A percentile compares a stretch with the other conserved stretches of the same genome.
These are phyloP conservation scores for Huntiella moniliformis DNA, from an alignment of 2,329 filamentous ascomycete species.

Conservation along the genomic window DNA sequence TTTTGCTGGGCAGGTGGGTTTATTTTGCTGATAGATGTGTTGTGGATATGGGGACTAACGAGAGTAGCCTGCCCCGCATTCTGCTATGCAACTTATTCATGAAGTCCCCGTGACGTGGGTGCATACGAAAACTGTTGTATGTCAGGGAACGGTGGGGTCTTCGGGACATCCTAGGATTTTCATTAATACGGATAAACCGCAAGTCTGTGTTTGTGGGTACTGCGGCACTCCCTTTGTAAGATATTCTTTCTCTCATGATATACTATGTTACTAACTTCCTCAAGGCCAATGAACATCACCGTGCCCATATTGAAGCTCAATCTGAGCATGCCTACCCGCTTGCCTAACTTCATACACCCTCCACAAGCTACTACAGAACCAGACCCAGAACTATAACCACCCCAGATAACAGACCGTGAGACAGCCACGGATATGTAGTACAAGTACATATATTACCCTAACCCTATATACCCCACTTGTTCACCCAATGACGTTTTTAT, in stretches of 20 bases:
- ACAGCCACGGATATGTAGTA: constrained; percentile 1
- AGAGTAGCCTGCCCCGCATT: constrained; percentile 60
- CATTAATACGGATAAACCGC: constrained; percentile 95
- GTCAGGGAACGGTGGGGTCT: constrained; percentile 82
- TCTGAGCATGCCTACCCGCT: constrained; percentile 70
- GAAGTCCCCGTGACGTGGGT: constrained; percentile 88
- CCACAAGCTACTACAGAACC: too few relatives aligned
- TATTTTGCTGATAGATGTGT: too few relatives aligned
- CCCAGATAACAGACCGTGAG: not conserved
- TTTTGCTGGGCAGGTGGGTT: constrained; percentile 68
- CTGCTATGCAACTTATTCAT: constrained; percentile 92
- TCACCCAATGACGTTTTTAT: not conserved
- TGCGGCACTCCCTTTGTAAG: constrained; percentile 86
- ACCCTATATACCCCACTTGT: too few relatives aligned
- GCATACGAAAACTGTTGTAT: constrained; percentile 61
- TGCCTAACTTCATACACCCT: constrained; percentile 20
- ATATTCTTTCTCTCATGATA: not conserved
- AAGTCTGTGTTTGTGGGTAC: constrained; percentile 81
- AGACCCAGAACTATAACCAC: too few relatives aligned
- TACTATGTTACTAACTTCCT: constrained; percentile 10
- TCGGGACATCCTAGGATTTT: constrained; percentile 83
- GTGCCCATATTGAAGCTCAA: constrained; percentile 64
- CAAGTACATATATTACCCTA: not conserved
- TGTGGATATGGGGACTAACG: too few relatives aligned
- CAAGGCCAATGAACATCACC: constrained; percentile 87